These are phyloP conservation scores for Coemansia sp. DNA, from an alignment of 192 early-diverging fungal species.

Conservation along the genomic window DNA sequence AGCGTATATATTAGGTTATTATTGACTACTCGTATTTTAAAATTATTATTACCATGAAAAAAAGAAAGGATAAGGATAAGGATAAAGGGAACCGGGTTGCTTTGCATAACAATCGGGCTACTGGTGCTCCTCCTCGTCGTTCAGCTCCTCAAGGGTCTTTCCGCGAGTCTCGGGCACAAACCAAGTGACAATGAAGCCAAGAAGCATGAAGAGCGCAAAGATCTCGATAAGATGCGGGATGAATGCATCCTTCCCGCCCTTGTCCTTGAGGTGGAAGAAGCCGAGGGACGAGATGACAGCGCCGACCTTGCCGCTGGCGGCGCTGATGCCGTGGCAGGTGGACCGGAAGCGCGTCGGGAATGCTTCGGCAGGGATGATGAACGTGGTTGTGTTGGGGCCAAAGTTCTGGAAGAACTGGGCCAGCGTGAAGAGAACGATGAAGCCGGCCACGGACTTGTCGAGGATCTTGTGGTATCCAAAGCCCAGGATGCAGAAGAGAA, in stretches of 20 bases:
- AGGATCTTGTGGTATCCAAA: constrained; percentile 69
- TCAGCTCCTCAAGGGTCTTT: constrained; percentile 9
- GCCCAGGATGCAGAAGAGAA: constrained; percentile 74
- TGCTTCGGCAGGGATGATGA: constrained; percentile 75
- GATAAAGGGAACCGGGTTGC: no score
- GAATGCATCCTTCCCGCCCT: constrained; percentile 61
- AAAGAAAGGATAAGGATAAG: no score
- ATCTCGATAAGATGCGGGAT: constrained; percentile 65
- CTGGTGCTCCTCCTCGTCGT: constrained; percentile 3
- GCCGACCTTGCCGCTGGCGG: constrained; percentile 74
- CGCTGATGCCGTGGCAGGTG: constrained; percentile 77
- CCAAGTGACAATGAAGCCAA: neutral
- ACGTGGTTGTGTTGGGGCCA: constrained; percentile 90
- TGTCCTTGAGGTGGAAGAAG: constrained; percentile 68
- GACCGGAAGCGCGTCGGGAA: constrained; percentile 82
- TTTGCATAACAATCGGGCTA: neutral
- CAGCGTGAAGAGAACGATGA: constrained; percentile 61
- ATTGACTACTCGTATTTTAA: no score
- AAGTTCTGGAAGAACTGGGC: constrained; percentile 89
- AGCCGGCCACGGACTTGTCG: constrained; percentile 56
- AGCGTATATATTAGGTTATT: no score
- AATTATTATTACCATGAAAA: no score
- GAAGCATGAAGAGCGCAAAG: constrained; percentile 9
- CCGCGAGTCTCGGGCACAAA: constrained; percentile 9
- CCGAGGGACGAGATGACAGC: constrained; percentile 70